Conservation (phyloP, 257 asterid genomes). For the Schizonepeta tenuifolia region DNA sequence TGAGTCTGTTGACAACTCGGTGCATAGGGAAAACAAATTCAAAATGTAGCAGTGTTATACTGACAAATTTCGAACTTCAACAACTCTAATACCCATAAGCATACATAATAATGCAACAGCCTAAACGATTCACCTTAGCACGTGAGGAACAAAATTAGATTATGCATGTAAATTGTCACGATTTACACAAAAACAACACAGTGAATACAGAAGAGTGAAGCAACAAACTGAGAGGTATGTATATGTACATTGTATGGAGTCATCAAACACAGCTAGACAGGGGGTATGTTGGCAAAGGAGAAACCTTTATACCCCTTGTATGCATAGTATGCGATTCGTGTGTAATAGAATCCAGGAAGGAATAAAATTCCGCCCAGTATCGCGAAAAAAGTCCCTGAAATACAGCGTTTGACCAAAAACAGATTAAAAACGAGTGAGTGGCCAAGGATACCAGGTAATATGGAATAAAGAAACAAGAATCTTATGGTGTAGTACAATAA, state of each 20-base stretch:
- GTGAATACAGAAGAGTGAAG: slow-evolving; percentile 25
- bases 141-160: slow-evolving; percentile 26
- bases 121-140: slow-evolving; percentile 2
- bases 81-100: slow-evolving; percentile 11
- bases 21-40: background rate
- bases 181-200: slow-evolving; percentile 38
- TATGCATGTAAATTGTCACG: slow-evolving; percentile 26
- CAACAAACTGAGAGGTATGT: slow-evolving; percentile 30
- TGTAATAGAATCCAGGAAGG: slow-evolving; percentile 93
- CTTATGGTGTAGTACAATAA: background rate
- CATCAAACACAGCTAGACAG: slow-evolving; percentile 55
- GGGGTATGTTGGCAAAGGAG: slow-evolving; percentile 89
- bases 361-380: slow-evolving; percentile 81
- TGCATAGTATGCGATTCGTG: slow-evolving; percentile 92
- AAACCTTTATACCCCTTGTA: slow-evolving; percentile 97
- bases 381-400: slow-evolving; percentile 83
- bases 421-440: slow-evolving; percentile 9
- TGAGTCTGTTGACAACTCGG: background rate
- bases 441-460: background rate
- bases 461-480: background rate
- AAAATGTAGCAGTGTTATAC: slow-evolving; percentile 1
- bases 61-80: slow-evolving; percentile 24
- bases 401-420: slow-evolving; percentile 18
- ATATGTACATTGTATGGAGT: slow-evolving; percentile 60
- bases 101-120: slow-evolving; percentile 8